A percentile compares a stretch with the other conserved stretches of the same genome.
Conservation (phyloP, 1,284 basidiomycete species). For the Leccinum fuscescens region DNA sequence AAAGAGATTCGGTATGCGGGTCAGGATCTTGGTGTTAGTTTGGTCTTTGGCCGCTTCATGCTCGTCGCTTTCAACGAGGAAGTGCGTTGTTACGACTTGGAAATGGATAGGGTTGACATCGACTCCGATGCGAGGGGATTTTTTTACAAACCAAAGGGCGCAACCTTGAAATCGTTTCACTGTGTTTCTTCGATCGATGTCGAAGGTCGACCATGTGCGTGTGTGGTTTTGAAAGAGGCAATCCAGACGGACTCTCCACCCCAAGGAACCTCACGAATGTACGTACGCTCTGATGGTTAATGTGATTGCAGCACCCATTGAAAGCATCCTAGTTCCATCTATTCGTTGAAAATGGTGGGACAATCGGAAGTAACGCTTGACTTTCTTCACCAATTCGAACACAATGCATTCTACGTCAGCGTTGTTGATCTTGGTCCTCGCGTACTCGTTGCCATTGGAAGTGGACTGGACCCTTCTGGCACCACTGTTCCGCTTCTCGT, state of each 20-base stretch:
- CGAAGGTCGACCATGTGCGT: slow-evolving; percentile 18
- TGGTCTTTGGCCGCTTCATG: not conserved
- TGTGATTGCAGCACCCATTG: too few species aligned
- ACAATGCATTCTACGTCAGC: not conserved
- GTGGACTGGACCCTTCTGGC: not conserved
- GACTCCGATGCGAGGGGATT: too few species aligned
- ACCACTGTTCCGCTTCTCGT: slow-evolving; percentile 4
- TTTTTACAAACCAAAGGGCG: slow-evolving; percentile 4
- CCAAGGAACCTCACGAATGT: not conserved
- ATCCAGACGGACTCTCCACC: not conserved
- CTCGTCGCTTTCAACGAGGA: not conserved
- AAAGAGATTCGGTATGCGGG: not conserved
- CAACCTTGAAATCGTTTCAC: slow-evolving; percentile 7
- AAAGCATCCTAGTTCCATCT: slow-evolving; percentile 13
- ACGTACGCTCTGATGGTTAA: too few species aligned
- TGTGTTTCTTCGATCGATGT: slow-evolving; percentile 16
- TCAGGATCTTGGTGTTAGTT: not conserved
- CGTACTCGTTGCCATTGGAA: slow-evolving; percentile 6
- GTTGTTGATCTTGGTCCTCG: slow-evolving; percentile 19
- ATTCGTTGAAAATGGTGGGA: slow-evolving; percentile 3
- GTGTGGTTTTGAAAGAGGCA: slow-evolving; percentile 14
- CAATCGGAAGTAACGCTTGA: not conserved
- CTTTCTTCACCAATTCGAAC: slow-evolving; percentile 11
- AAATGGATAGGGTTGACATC: not conserved
- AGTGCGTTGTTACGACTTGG: not conserved